Evolutionary conservation across 257 asterid genomes (phyloP).

Genomic region (Galeopsis tetrahit): DNA sequence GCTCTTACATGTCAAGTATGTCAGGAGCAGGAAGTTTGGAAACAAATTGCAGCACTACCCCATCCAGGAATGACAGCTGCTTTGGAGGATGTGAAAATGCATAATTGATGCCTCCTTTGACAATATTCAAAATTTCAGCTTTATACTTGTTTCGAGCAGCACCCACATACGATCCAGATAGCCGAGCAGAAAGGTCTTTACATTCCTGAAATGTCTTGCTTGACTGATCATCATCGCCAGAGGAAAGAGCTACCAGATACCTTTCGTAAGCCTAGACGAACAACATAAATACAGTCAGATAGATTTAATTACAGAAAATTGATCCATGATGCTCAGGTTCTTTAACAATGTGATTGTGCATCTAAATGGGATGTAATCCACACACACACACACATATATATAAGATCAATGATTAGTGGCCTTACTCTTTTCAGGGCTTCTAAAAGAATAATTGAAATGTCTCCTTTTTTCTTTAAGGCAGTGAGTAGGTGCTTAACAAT

Average conservation of each 20-base stretch:
- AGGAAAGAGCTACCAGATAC: constrained; percentile 52
- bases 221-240: constrained; percentile 52
- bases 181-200: constrained; percentile 80
- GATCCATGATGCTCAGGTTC: not conserved
- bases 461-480: constrained; percentile 73
- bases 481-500: constrained; percentile 83
- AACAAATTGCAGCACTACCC: constrained; percentile 77
- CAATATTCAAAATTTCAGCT: constrained; percentile 68
- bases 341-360: constrained; percentile 14
- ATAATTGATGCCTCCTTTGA: constrained; percentile 73
- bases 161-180: constrained; percentile 80
- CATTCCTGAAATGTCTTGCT: constrained; percentile 76
- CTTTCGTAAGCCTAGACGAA: constrained; percentile 70
- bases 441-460: constrained; percentile 58
- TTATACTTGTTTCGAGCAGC: constrained; percentile 81
- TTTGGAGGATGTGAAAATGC: constrained; percentile 86
- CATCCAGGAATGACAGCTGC: constrained; percentile 84
- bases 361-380: constrained; percentile 1
- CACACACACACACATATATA: not conserved
- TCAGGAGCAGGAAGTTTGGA: constrained; percentile 85
- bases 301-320: constrained; percentile 16
- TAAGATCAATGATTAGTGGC: constrained; percentile 1
- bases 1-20: constrained; percentile 80
- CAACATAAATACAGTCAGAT: constrained; percentile 28
- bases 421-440: constrained; percentile 82